Base-by-base conservation (phyloP, 352 stramenopile genomes). In the Globisporangium acanthophoron region DNA sequence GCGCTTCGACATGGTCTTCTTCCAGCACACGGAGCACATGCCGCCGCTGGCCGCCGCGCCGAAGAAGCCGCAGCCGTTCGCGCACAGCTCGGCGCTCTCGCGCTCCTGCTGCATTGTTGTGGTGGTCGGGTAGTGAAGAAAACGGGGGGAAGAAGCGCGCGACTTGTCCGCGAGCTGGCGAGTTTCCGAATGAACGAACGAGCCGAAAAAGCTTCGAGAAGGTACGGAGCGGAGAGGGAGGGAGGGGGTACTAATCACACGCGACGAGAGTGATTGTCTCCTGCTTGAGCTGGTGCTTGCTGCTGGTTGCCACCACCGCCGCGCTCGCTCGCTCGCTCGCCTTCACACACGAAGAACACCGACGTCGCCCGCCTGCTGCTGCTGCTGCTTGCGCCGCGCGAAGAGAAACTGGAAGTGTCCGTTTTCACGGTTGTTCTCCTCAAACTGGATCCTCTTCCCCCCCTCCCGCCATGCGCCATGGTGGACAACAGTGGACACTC, bases 21-120 rank as follows among this genome's bases (percentile, higher is more conserved):
- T 92, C 79, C 81, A 92, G 69, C 82, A 92, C 3, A 92, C 78
- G 31, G 79, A 90, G 75, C 82, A 92, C 82, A 92, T 92, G 56
- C 79, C 79, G 59, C 82, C 77, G 52, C 70, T 87, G 16, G 77
- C 82, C 0, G 78, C 65, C 33, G 68, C 81, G 21, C 82, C 82
- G 65, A 92, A 92, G 67, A 92, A 92, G 15, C 82, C 82, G 58
- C 82, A 92, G 49, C 80, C 80, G 62, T 88, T 88, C 20, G 76
- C 66, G 57, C 82, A 92, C 56, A 92, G 61, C 54, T 86, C 70
- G n/a, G 76, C 64, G 55, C 74, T 85, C 70, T 92, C 82, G 53
- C 80, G 78, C 71, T 92, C 78, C 65, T 92, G 82, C 69, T 92
- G 82, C 82, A 92, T 92, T 52, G 44, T 39, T 52, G 52, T 52